Conservation (phyloP, 441 rosid species). For the Geranium incanum region DNA sequence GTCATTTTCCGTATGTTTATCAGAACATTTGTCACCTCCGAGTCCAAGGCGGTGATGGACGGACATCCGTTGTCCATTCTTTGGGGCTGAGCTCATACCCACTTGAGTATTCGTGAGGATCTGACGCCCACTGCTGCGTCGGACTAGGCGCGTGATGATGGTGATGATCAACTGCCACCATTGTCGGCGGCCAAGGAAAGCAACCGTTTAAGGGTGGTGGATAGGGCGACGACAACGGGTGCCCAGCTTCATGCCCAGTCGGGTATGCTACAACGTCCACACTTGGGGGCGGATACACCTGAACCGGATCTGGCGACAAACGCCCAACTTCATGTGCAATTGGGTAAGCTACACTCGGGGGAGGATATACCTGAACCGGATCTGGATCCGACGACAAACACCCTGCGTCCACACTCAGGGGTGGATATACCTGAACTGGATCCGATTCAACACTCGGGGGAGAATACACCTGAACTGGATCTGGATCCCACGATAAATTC, state of each 20-base stretch:
- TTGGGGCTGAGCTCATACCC: neutral
- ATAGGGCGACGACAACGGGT: conserved; percentile 11
- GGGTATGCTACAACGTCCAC: neutral
- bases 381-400: conserved; percentile 6
- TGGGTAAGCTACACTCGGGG: conserved; percentile 10
- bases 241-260: neutral
- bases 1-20: too few species aligned
- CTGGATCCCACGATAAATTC: too few species aligned
- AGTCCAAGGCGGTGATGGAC: neutral
- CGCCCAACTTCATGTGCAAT: too few species aligned
- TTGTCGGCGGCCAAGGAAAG: conserved; percentile 22
- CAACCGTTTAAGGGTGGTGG: conserved; percentile 21
- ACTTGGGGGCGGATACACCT: too few species aligned
- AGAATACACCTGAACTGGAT: too few species aligned
- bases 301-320: too few species aligned
- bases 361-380: conserved; percentile 9
- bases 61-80: neutral
- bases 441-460: too few species aligned
- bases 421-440: too few species aligned
- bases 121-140: neutral
- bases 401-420: neutral
- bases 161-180: neutral
- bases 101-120: neutral
- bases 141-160: neutral
- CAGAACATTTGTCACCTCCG: neutral